A percentile compares a stretch with the other conserved stretches of the same genome.
phyloP scores from a whole-genome alignment of 768 basidiomycete species.

The Russula brevipes region DNA sequence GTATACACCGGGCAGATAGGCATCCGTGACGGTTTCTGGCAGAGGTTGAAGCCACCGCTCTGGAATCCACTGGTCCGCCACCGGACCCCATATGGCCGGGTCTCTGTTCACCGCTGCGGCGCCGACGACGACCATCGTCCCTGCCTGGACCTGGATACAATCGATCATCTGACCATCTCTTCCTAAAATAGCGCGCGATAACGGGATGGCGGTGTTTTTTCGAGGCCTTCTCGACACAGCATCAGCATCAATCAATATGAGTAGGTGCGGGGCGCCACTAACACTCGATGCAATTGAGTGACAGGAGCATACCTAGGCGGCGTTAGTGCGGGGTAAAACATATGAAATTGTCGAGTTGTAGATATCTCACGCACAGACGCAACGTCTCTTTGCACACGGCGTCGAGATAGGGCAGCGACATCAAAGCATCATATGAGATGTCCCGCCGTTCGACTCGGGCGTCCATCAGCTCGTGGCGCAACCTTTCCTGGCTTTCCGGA shows the following conservation, averaged over 20 bases:
- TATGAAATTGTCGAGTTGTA: neutral
- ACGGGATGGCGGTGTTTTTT: slow-evolving; percentile 8
- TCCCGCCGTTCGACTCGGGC: slow-evolving; percentile 21
- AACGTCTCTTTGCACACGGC: slow-evolving; percentile 34
- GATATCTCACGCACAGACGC: slow-evolving; percentile 25
- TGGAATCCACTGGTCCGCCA: slow-evolving; percentile 23
- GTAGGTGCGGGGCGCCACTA: neutral
- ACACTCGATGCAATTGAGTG: slow-evolving; percentile 23
- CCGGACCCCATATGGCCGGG: slow-evolving; percentile 23
- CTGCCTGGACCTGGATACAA: slow-evolving; percentile 1
- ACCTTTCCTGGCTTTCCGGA: slow-evolving; percentile 18
- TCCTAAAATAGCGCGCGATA: slow-evolving; percentile 10
- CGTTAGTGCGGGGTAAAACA: neutral
- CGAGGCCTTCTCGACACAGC: slow-evolving; percentile 2
- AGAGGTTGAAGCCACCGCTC: slow-evolving; percentile 27
- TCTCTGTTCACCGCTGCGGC: slow-evolving; percentile 21
- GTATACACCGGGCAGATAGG: slow-evolving; percentile 25
- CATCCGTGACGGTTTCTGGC: slow-evolving; percentile 20
- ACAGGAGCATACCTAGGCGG: slow-evolving; percentile 15
- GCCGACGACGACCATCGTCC: slow-evolving; percentile 21
- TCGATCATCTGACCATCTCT: slow-evolving; percentile 9
- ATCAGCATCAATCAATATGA: neutral
- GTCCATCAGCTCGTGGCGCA: slow-evolving; percentile 23
- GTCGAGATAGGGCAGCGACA: slow-evolving; percentile 37
- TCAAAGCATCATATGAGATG: slow-evolving; percentile 34